Evolutionary conservation across 2,329 filamentous ascomycete genomes (phyloP).

Genomic region (Onygenales sp.): DNA sequence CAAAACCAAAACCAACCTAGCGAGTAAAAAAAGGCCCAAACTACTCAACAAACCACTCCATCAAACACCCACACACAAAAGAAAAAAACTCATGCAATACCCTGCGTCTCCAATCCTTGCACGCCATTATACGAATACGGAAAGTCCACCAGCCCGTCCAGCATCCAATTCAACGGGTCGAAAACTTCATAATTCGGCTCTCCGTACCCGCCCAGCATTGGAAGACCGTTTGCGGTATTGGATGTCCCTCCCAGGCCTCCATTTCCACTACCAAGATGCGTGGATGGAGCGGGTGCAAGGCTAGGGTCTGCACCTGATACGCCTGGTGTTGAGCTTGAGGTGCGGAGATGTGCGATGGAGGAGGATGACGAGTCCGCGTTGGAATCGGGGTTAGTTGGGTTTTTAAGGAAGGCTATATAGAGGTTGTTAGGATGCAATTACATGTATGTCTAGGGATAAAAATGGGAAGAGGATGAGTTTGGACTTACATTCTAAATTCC

Average conservation of each 20-base stretch:
- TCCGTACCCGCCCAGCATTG: conserved; percentile 43
- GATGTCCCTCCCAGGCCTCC: conserved; percentile 3
- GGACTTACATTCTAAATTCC: conserved; percentile 63
- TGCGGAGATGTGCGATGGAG: conserved; percentile 36
- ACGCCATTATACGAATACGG: conserved; percentile 58
- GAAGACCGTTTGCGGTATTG: conserved; percentile 14
- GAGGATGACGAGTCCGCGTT: conserved; percentile 63
- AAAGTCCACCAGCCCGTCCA: conserved; percentile 76
- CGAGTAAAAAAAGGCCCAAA: neutral
- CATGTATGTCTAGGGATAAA: neutral
- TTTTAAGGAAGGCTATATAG: conserved; percentile 57
- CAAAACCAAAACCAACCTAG: too few relatives aligned
- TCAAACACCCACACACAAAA: neutral
- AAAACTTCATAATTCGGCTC: conserved; percentile 77
- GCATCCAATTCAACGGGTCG: conserved; percentile 86
- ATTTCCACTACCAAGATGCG: conserved; percentile 23
- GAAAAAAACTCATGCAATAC: conserved; percentile 21
- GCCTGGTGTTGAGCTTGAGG: conserved; percentile 26
- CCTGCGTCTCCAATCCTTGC: conserved; percentile 36
- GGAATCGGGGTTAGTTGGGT: conserved; percentile 77
- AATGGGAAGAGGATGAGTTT: conserved; percentile 7
- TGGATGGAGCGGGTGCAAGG: conserved; percentile 28
- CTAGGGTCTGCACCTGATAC: conserved; percentile 30
- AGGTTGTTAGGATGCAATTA: conserved; percentile 17
- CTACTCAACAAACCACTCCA: neutral